phyloP scores from a whole-genome alignment of 768 basidiomycete genomes.

The Clathrus columnatus region DNA sequence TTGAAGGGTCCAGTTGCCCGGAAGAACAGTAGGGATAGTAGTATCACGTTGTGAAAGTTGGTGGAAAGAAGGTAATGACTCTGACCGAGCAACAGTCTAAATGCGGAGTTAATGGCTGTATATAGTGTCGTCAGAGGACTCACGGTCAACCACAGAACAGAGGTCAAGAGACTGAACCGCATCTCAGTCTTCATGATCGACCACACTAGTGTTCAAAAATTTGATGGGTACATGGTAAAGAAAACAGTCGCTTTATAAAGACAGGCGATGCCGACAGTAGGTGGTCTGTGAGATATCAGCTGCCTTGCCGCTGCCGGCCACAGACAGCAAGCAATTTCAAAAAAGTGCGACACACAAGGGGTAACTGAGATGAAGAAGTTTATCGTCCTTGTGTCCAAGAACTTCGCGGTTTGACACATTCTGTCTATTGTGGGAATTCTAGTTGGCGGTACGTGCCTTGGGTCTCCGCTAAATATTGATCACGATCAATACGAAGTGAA shows the following conservation, averaged over 20 bases:
- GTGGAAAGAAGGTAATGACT: background rate
- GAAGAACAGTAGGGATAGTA: slow-evolving; percentile 11
- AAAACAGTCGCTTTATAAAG: background rate
- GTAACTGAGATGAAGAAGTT: background rate
- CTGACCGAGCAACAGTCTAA: background rate
- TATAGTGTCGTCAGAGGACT: background rate
- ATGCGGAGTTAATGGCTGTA: background rate
- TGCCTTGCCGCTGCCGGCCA: background rate
- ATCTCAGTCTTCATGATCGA: background rate
- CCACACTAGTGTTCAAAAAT: background rate
- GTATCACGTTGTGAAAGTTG: background rate
- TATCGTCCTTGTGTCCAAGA: background rate
- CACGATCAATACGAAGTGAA: background rate
- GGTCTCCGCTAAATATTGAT: background rate
- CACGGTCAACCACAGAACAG: background rate
- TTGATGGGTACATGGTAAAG: background rate
- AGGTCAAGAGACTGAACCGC: background rate
- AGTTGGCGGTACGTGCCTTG: background rate
- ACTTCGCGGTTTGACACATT: background rate
- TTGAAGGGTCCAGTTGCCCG: slow-evolving; percentile 17
- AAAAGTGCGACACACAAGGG: background rate
- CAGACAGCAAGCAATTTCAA: background rate
- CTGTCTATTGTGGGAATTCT: background rate
- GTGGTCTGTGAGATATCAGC: background rate
- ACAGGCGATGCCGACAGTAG: too few species aligned